Base-by-base conservation (phyloP, 352 stramenopile genomes). In the Globisporangium irregulare region DNA sequence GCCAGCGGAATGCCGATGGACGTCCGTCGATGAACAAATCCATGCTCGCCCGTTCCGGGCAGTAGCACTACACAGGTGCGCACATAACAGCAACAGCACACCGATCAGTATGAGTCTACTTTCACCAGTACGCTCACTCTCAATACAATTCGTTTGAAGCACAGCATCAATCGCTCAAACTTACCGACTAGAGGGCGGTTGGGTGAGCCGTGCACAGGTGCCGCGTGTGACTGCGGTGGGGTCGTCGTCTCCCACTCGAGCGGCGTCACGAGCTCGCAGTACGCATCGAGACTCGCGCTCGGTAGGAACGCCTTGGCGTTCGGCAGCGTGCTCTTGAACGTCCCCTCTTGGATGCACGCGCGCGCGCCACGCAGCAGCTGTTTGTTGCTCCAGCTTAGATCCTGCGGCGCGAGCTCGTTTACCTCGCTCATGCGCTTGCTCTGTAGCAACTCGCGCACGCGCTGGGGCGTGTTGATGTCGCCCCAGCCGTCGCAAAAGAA, bases 401-500 rank as follows among this genome's bases (percentile, higher is more conserved):
- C 80, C 2, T 46, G 56, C 0, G 62, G 36, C 4, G 46, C 20
- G 14, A 92, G 78, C 48, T 59, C 53, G 32, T 77, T 75, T 6
- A 92, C 71, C n/a, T 89, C 75, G 59, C 66, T 76, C 81, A 90
- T 91, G 27, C 78, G 79, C 68, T 83, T 74, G 73, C 81, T 90
- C 69, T 88, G 74, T 14, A 91, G 68, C 56, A 91, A 62, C 60
- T 83, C 73, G 6, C 70, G 76, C 20, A 94, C 77, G 3, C 85
- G 77, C 64, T 65, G 68, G 8, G 82, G 79, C 14, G 84, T 90
- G 60, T 80, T 84, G 46, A 92, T 71, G 63, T 94, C 86, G 7
- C 86, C 86, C 86, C 86, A 94, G 0, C 84, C 86, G 59, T 94
- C 86, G 27, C 80, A 87, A 71, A 94, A 94, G 73, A 92, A 94